Evolutionary conservation across 805 yeast genomes (phyloP), one percentile per base, ranked within the genome.

Genomic region (Pichia nanzhaoensis): DNA sequence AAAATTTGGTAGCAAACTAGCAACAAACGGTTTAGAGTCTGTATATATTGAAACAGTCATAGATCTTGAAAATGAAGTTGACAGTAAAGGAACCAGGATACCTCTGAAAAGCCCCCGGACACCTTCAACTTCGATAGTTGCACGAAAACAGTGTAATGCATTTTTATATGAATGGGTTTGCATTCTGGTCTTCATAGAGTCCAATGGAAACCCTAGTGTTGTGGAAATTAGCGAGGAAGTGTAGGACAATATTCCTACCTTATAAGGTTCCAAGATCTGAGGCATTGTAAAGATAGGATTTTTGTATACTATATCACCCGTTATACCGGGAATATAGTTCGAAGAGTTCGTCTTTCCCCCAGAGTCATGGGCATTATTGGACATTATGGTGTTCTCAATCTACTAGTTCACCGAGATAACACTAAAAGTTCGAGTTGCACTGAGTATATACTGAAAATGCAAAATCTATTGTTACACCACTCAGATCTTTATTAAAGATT

Each of bases 131-230:
- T 58, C 54, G 24, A 77, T 65, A 0, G 95, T 81, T 37, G 71
- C 65, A 31, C 57, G 55, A 17, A 82, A 65, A 57, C 95, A 85
- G 45, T 77, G 78, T 42, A 69, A 59, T 22, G 81, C 72, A 41
- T 76, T 71, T 14, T 66, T 65, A 64, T 77, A 86, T 44, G 74
- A 70, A 56, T 84, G 82, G 0, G 95, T 83, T 60, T 87, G 96
- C 80, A 84, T 80, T 48, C 95, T 69, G 0, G 95, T 88, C 61
- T 87, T 87, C 48, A 88, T 70, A n/a, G 93, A 82, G 59, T 87
- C 96, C 41, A 87, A 63, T 0, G 96, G 96, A 56, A 80, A 87
- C 17, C 93, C 95, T n/a, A 80, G 72, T 3, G 77, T 67, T 1
- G 89, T 82, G 17, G 89, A 73, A 12, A 74, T 61, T 36, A 82